Conservation (phyloP, 148 eudicot species). For the Vaccinium macrocarpon region DNA sequence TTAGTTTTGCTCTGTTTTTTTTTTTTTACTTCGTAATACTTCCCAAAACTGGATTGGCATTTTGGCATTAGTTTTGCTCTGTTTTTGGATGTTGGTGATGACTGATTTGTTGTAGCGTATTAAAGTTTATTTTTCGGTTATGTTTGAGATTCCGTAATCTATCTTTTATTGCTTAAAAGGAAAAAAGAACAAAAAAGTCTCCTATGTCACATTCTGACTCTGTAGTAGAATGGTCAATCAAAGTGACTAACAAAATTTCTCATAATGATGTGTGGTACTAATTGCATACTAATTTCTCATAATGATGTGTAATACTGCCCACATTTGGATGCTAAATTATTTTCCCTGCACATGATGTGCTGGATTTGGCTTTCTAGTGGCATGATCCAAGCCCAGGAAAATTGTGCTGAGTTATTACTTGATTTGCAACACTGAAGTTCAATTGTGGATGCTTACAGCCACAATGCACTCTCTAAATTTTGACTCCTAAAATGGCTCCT, state of each 20-base stretch:
- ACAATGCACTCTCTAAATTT: too few species aligned
- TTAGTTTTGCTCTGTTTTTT: too few species aligned
- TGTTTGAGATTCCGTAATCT: neutral
- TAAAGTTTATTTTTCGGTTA: neutral
- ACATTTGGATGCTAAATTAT: neutral
- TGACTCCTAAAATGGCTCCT: too few species aligned
- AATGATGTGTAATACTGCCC: neutral
- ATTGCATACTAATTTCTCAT: neutral
- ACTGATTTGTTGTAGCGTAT: neutral
- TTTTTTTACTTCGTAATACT: neutral
- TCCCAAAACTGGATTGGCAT: neutral
- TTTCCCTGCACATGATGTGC: neutral
- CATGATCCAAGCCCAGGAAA: neutral
- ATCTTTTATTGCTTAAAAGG: neutral
- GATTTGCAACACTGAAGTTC: neutral
- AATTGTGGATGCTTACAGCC: too few species aligned
- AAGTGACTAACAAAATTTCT: neutral
- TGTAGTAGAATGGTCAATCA: neutral
- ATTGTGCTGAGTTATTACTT: neutral
- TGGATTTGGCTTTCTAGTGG: neutral
- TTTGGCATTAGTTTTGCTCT: neutral
- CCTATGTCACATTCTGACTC: neutral
- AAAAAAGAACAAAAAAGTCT: neutral
- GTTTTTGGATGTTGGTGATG: neutral
- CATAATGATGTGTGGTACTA: neutral